These are phyloP conservation scores for Fusarium sp. DNA, from an alignment of 2,329 filamentous ascomycete genomes.

Conservation along the genomic window DNA sequence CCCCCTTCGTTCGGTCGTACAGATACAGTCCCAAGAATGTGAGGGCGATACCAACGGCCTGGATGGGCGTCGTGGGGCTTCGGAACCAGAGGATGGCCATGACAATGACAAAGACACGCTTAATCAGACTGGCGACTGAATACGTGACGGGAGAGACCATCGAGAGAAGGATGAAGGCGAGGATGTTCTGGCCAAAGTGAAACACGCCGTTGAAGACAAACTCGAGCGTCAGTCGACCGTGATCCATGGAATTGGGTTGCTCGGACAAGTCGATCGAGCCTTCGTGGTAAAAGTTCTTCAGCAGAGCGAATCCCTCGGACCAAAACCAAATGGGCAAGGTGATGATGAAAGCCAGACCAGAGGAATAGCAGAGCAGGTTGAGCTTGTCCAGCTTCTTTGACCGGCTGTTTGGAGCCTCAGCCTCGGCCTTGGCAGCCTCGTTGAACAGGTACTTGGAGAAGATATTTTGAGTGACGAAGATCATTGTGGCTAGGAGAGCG, in stretches of 20 bases:
- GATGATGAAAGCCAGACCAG: constrained; percentile 87
- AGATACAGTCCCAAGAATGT: constrained; percentile 95
- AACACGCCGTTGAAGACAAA: constrained; percentile 97
- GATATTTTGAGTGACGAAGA: constrained; percentile 98
- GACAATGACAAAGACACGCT: constrained; percentile 96
- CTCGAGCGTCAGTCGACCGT: constrained; percentile 81
- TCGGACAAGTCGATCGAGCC: constrained; percentile 75
- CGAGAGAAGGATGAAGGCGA: constrained; percentile 92
- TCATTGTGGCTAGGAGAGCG: constrained; percentile 88
- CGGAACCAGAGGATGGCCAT: constrained; percentile 97
- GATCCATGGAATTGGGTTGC: constrained; percentile 76
- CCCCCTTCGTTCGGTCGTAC: constrained; percentile 92
- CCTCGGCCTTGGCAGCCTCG: constrained; percentile 86
- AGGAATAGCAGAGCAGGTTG: constrained; percentile 97
- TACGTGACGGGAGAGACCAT: constrained; percentile 97
- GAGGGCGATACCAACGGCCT: constrained; percentile 85
- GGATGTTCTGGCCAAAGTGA: constrained; percentile 95
- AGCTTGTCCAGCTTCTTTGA: constrained; percentile 93
- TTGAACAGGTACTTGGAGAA: constrained; percentile 99
- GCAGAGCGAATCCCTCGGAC: constrained; percentile 83
- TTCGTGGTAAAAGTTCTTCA: constrained; percentile 83
- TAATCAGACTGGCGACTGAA: constrained; percentile 94
- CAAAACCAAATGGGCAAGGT: constrained; percentile 94
- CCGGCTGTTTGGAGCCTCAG: constrained; percentile 72
- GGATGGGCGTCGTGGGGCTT: constrained; percentile 84